Percentiles rank a stretch among this genome's conserved stretches.
Evolutionary conservation across 176 grass and related monocot genomes (phyloP).

Genomic region (Sorghum bicolor): DNA sequence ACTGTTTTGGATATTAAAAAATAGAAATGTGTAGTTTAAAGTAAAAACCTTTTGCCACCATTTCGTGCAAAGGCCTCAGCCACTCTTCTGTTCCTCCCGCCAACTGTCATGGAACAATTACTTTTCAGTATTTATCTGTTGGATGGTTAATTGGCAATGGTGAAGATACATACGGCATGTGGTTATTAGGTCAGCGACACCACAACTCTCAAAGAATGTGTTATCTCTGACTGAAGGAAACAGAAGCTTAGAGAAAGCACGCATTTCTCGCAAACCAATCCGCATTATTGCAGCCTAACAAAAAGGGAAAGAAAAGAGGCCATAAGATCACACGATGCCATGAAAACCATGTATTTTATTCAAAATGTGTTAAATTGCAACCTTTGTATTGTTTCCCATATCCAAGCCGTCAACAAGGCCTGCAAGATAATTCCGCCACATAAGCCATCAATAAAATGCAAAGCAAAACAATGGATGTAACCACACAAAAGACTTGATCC

Average conservation of each 20-base stretch:
- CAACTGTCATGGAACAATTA: constrained; percentile 54
- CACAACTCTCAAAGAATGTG: constrained; percentile 99
- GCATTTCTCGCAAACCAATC: constrained; percentile 92
- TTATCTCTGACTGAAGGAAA: constrained; percentile 86
- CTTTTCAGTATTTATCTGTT: constrained; percentile 17
- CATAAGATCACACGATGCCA: neutral
- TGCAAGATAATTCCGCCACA: constrained; percentile 26
- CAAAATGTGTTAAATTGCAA: constrained; percentile 1
- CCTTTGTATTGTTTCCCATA: constrained; percentile 99
- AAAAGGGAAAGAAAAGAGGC: neutral
- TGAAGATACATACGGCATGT: constrained; percentile 75
- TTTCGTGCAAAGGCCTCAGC: constrained; percentile 91
- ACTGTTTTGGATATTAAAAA: neutral
- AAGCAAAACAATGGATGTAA: constrained; percentile 18
- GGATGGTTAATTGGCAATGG: constrained; percentile 10
- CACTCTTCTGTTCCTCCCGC: constrained; percentile 89
- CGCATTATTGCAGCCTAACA: constrained; percentile 91
- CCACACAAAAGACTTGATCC: neutral
- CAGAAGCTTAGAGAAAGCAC: constrained; percentile 80
- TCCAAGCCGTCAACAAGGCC: constrained; percentile 95
- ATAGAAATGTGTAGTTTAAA: constrained; percentile 17
- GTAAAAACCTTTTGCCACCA: constrained; percentile 74
- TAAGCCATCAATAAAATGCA: constrained; percentile 20
- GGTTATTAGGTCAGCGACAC: constrained; percentile 90
- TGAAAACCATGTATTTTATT: neutral